A percentile compares a stretch with the other conserved stretches of the same genome.
phyloP scores from a whole-genome alignment of 129 eudicot genomes.

The Mikania micrantha region DNA sequence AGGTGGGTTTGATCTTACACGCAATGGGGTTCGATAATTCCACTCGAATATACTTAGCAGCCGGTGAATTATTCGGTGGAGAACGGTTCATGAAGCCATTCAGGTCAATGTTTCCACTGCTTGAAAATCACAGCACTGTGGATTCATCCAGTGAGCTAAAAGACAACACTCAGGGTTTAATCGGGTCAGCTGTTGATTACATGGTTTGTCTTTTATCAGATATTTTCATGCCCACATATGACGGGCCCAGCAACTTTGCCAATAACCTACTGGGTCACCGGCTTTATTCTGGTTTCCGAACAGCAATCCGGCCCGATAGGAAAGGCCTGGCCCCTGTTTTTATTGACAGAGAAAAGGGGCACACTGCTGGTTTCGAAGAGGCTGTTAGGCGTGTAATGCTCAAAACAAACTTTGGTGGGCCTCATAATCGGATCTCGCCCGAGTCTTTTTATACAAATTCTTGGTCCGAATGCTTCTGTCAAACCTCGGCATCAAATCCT shows the following conservation, averaged over 20 bases:
- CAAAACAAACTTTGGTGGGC: constrained; percentile 81
- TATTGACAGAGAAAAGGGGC: constrained; percentile 76
- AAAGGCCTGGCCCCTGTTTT: constrained; percentile 92
- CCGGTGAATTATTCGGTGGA: constrained; percentile 93
- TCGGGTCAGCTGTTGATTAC: constrained; percentile 98
- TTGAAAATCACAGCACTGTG: constrained; percentile 75
- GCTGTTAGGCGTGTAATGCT: constrained; percentile 75
- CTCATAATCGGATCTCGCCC: constrained; percentile 73
- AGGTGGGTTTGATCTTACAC: constrained; percentile 83
- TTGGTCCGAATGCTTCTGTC: constrained; percentile 99
- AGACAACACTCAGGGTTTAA: constrained; percentile 55
- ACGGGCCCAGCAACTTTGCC: constrained; percentile 97
- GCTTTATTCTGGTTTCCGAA: constrained; percentile 82
- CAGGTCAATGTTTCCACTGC: constrained; percentile 76
- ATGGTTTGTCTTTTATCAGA: constrained; percentile 97
- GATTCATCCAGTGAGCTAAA: constrained; percentile 66
- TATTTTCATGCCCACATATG: constrained; percentile 96
- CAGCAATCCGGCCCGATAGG: constrained; percentile 79
- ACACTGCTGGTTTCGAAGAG: constrained; percentile 64
- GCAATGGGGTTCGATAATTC: constrained; percentile 83
- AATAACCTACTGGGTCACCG: constrained; percentile 95
- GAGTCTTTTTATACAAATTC: constrained; percentile 96
- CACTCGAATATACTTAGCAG: constrained; percentile 85
- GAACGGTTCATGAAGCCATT: constrained; percentile 94
- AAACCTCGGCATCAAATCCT: constrained; percentile 45